Conservation (phyloP, 306 rosid genomes). For the Hylodesmum podocarpum region DNA sequence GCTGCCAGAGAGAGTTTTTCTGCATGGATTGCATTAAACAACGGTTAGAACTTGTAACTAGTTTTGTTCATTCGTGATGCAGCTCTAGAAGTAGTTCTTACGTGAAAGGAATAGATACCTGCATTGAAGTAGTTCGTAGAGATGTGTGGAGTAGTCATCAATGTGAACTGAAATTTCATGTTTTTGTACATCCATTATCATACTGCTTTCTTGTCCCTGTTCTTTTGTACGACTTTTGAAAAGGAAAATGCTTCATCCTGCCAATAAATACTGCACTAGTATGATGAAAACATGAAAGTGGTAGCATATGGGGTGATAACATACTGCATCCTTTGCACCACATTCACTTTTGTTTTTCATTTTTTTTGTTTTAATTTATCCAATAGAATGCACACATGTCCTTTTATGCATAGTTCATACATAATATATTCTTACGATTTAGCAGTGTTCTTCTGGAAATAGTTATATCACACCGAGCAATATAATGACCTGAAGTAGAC, state of each 20-base stretch:
- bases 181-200: neutral
- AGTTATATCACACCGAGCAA: neutral
- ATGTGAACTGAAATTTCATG: neutral
- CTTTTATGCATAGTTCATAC: too few relatives aligned
- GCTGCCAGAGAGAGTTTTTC: conserved; percentile 78
- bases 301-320: too few relatives aligned
- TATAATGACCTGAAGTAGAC: conserved; percentile 9
- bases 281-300: too few relatives aligned
- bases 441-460: too few relatives aligned
- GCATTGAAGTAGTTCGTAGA: neutral
- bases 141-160: neutral
- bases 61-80: conserved; percentile 21
- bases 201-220: neutral
- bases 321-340: too few relatives aligned
- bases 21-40: conserved; percentile 89
- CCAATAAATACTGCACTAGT: too few relatives aligned
- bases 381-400: too few relatives aligned
- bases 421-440: too few relatives aligned
- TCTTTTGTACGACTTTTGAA: conserved; percentile 6
- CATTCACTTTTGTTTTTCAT: too few relatives aligned
- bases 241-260: too few relatives aligned
- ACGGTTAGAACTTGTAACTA: conserved; percentile 45
- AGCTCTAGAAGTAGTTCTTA: neutral
- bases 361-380: too few relatives aligned
- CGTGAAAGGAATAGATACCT: neutral